Evolutionary conservation across 139 green algal species (phyloP).

Genomic region (Monoraphidium neglectum): DNA sequence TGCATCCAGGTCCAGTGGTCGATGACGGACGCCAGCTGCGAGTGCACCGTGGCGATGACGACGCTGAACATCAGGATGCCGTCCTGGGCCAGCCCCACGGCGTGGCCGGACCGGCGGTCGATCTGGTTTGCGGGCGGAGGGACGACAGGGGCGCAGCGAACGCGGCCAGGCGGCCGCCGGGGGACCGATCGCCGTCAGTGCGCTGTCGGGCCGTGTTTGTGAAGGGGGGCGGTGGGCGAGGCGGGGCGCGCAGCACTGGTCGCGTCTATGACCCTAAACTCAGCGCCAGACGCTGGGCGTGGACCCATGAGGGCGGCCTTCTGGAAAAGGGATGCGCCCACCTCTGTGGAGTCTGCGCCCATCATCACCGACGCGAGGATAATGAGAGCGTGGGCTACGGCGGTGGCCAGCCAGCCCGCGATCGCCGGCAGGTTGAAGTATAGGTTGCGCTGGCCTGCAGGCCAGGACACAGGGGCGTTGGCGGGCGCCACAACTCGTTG

Average conservation of each 20-base stretch:
- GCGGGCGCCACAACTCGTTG: too few species aligned
- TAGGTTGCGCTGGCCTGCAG: constrained; percentile 65
- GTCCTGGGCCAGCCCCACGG: constrained; percentile 49
- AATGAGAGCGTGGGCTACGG: constrained; percentile 50
- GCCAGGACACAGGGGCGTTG: too few species aligned
- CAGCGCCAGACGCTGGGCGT: too few species aligned
- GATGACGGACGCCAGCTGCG: constrained; percentile 48
- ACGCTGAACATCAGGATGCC: constrained; percentile 66
- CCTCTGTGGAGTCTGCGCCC: constrained; percentile 17
- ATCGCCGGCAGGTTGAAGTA: constrained; percentile 65
- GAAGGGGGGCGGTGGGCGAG: not conserved
- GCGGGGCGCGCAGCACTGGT: too few species aligned
- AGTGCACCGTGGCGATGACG: constrained; percentile 70
- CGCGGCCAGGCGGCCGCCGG: constrained; percentile 9
- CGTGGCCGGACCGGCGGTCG: constrained; percentile 28
- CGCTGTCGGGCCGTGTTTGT: constrained; percentile 10
- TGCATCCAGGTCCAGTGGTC: constrained; percentile 71
- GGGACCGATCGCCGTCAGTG: too few species aligned
- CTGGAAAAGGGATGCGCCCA: too few species aligned
- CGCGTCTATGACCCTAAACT: too few species aligned
- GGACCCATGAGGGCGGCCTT: too few species aligned
- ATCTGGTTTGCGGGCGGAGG: too few species aligned
- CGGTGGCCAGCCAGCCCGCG: constrained; percentile 55
- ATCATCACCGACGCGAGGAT: constrained; percentile 49
- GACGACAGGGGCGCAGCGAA: not conserved